phyloP scores from a whole-genome alignment of 495 filamentous ascomycete genomes.

The Neurospora discreta region DNA sequence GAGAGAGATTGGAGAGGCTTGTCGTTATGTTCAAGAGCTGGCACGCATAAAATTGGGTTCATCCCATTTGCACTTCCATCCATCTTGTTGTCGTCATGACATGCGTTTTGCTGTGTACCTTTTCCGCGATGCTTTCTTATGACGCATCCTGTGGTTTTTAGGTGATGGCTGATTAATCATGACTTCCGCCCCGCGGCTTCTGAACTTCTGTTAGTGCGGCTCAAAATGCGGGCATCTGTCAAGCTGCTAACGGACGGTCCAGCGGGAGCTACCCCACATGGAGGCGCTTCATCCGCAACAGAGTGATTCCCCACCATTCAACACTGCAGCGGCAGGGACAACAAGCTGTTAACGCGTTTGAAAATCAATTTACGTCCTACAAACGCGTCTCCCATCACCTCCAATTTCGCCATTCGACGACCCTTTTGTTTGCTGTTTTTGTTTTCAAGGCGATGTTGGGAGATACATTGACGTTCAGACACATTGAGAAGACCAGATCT shows the following conservation, averaged over 20 bases:
- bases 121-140: background rate
- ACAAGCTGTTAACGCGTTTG: background rate
- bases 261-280: background rate
- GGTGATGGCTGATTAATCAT: background rate
- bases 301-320: background rate
- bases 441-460: too few relatives aligned
- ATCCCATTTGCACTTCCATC: background rate
- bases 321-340: background rate
- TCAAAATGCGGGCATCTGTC: background rate
- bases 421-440: background rate
- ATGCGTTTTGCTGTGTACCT: background rate
- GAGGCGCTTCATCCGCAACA: background rate
- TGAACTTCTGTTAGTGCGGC: background rate
- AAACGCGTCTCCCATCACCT: background rate
- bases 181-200: too few relatives aligned
- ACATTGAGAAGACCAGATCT: background rate
- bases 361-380: slow-evolving; percentile 4
- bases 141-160: background rate
- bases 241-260: background rate
- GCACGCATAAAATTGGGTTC: background rate
- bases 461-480: too few relatives aligned
- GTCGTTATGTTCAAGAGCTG: background rate
- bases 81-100: too few relatives aligned
- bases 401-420: background rate
- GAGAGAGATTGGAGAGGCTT: background rate